Conservation (phyloP, 805 yeast genomes). For the Babjeviella inositovora region DNA sequence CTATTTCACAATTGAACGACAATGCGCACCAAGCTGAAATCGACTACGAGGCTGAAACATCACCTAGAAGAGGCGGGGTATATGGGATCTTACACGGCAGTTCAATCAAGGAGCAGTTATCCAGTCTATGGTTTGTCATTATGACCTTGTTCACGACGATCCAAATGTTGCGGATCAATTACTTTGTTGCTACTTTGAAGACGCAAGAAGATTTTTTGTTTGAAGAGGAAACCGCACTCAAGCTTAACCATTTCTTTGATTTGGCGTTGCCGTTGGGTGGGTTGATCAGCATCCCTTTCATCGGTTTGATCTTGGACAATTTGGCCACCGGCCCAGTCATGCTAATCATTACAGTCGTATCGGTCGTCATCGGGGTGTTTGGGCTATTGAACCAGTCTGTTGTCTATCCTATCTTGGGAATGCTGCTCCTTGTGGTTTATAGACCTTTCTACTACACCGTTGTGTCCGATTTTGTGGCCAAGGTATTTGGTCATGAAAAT, state of each 20-base stretch:
- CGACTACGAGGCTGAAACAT: conserved; percentile 1
- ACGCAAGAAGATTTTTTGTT: conserved; percentile 70
- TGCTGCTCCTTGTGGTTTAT: conserved; percentile 57
- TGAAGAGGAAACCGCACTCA: conserved; percentile 28
- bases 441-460: conserved; percentile 91
- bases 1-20: no score
- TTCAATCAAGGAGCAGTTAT: conserved; percentile 17
- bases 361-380: conserved; percentile 50
- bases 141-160: conserved; percentile 71
- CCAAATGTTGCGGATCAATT: conserved; percentile 85
- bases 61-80: conserved; percentile 19
- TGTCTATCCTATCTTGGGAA: conserved; percentile 56
- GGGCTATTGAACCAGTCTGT: conserved; percentile 33
- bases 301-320: conserved; percentile 69
- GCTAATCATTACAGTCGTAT: conserved; percentile 29
- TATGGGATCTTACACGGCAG: conserved; percentile 70
- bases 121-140: conserved; percentile 59
- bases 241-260: conserved; percentile 65
- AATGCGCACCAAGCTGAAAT: no score
- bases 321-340: conserved; percentile 45
- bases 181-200: conserved; percentile 79
- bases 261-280: conserved; percentile 85
- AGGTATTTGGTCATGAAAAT: conserved; percentile 83
- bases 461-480: conserved; percentile 81
- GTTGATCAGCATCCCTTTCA: conserved; percentile 69